A percentile compares a stretch with the other conserved stretches of the same genome.
phyloP scores from a whole-genome alignment of 495 filamentous ascomycete species.

The Penicillium taxi region DNA sequence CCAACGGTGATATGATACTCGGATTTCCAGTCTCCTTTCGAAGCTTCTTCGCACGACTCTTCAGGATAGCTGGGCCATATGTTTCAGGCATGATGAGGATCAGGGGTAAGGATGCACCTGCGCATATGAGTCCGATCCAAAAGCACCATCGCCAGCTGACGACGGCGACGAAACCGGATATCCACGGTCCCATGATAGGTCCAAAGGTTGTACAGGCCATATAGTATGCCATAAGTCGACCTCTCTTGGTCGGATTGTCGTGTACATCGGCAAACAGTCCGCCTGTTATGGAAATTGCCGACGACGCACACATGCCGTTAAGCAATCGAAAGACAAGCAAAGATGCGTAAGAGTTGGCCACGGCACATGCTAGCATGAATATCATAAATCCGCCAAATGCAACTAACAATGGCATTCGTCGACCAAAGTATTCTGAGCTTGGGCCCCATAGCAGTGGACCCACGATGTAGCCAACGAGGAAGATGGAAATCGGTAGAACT shows the following conservation, averaged over 20 bases:
- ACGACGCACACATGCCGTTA: conserved; percentile 54
- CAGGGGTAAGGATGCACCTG: conserved; percentile 37
- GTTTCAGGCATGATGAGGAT: conserved; percentile 52
- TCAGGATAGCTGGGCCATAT: conserved; percentile 65
- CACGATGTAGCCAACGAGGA: conserved; percentile 58
- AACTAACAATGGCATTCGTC: conserved; percentile 47
- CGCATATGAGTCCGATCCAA: conserved; percentile 54
- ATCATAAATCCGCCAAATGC: conserved; percentile 57
- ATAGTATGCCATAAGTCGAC: conserved; percentile 61
- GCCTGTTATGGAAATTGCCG: conserved; percentile 60
- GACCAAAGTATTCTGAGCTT: conserved; percentile 61
- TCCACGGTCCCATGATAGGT: conserved; percentile 54
- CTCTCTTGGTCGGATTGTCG: conserved; percentile 49
- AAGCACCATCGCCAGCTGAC: conserved; percentile 59
- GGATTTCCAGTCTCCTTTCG: conserved; percentile 54
- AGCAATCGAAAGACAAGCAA: conserved; percentile 62
- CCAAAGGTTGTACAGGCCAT: conserved; percentile 59
- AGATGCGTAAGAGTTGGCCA: conserved; percentile 54
- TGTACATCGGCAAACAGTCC: conserved; percentile 67
- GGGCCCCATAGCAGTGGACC: conserved; percentile 60
- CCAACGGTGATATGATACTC: conserved; percentile 37
- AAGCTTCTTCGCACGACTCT: conserved; percentile 53
- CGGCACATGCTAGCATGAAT: conserved; percentile 60
- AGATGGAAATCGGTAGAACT: conserved; percentile 70
- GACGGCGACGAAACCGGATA: conserved; percentile 54